These are phyloP conservation scores for Plasmodium inui DNA, from an alignment of 169 alveolate species.

Conservation along the genomic window DNA sequence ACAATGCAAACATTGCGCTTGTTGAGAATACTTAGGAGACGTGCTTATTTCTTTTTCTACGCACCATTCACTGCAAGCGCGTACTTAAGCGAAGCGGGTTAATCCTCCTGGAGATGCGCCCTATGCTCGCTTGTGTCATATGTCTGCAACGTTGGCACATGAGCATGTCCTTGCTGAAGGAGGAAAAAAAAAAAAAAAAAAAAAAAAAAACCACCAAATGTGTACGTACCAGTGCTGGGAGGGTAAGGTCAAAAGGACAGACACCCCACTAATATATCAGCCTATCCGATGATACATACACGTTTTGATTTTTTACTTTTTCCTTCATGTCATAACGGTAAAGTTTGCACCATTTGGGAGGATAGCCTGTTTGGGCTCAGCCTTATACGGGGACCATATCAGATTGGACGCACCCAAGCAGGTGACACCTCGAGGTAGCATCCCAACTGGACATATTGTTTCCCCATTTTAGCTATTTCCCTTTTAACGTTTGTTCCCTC, in stretches of 20 bases:
- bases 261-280: neutral
- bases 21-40: neutral
- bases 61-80: neutral
- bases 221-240: neutral
- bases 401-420: neutral
- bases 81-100: neutral
- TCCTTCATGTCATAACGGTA: neutral
- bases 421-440: neutral
- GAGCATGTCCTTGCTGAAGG: neutral
- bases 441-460: neutral
- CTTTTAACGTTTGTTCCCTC: neutral
- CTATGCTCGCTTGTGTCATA: too few species aligned
- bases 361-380: neutral
- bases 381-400: too few species aligned
- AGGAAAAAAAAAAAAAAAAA: neutral
- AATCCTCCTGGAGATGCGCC: neutral
- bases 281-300: neutral
- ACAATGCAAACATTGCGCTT: neutral
- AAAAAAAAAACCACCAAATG: neutral
- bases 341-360: neutral
- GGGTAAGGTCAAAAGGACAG: neutral
- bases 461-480: neutral
- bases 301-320: neutral
- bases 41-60: neutral
- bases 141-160: neutral